phyloP scores from a whole-genome alignment of 768 basidiomycete species.

The Suillus fuscotomentosus region DNA sequence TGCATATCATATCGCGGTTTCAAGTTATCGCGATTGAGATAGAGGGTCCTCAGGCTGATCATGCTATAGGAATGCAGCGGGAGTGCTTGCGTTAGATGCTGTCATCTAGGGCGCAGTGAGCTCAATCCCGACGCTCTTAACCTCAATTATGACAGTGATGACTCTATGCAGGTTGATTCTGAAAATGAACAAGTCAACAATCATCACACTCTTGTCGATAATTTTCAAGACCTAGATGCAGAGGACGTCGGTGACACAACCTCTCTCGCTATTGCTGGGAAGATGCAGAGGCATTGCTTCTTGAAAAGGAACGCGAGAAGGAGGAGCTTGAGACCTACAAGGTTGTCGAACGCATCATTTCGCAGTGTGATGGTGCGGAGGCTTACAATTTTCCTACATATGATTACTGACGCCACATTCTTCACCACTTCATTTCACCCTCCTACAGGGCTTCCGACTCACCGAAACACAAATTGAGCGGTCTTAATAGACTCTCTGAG shows the following conservation, averaged over 20 bases:
- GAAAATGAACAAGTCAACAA: constrained; percentile 37
- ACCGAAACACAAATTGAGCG: constrained; percentile 20
- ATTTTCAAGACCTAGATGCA: constrained; percentile 42
- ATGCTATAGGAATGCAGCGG: constrained; percentile 71
- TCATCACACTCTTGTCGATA: constrained; percentile 26
- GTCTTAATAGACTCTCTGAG: constrained; percentile 12
- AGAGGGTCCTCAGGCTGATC: constrained; percentile 11
- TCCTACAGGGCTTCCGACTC: constrained; percentile 31
- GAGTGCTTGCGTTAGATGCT: constrained; percentile 92
- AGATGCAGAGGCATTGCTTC: constrained; percentile 83
- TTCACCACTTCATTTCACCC: constrained; percentile 19
- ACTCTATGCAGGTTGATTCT: constrained; percentile 75
- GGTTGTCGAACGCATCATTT: constrained; percentile 87
- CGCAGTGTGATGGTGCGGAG: constrained; percentile 64
- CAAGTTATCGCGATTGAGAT: too few species aligned
- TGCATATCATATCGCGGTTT: constrained; percentile 32
- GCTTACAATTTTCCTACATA: constrained; percentile 24
- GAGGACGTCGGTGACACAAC: constrained; percentile 37
- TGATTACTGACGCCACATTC: constrained; percentile 32
- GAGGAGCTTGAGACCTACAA: constrained; percentile 91
- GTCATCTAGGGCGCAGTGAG: too few species aligned
- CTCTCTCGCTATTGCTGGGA: constrained; percentile 51
- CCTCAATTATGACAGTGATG: constrained; percentile 50
- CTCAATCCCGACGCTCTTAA: constrained; percentile 44
- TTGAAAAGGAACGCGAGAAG: constrained; percentile 89